Conservation (phyloP, 2,329 filamentous ascomycete genomes). For the Bipolaris zeicola region DNA sequence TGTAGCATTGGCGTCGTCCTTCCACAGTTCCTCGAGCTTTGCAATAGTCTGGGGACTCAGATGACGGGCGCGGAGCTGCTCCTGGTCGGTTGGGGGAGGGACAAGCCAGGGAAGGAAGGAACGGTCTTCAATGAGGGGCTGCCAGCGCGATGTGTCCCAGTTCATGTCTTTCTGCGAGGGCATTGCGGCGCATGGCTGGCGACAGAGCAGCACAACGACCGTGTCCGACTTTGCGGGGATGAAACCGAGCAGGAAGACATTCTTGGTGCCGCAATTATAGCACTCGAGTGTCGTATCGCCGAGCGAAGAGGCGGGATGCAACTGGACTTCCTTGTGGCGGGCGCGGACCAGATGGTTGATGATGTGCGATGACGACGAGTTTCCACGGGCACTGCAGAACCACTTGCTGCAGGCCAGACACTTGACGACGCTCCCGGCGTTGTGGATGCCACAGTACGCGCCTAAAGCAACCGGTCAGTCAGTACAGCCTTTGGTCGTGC, state of each 20-base stretch:
- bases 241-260: conserved; percentile 95
- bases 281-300: conserved; percentile 97
- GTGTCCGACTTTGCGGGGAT: conserved; percentile 99
- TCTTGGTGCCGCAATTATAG: conserved; percentile 99
- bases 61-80: conserved; percentile 93
- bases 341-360: conserved; percentile 97
- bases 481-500: background rate
- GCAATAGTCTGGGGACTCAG: conserved; percentile 93
- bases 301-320: conserved; percentile 89
- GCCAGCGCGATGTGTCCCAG: conserved; percentile 98
- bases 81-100: conserved; percentile 83
- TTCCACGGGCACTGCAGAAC: conserved; percentile 98
- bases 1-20: conserved; percentile 87
- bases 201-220: conserved; percentile 93
- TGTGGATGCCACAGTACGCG: conserved; percentile 97
- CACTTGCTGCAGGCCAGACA: conserved; percentile 95
- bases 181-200: conserved; percentile 92
- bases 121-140: conserved; percentile 94
- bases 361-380: conserved; percentile 95
- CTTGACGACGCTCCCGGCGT: conserved; percentile 92
- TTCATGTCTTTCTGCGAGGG: conserved; percentile 99
- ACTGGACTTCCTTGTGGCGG: conserved; percentile 96
- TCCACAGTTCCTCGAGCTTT: conserved; percentile 98
- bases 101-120: conserved; percentile 96
- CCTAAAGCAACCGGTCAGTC: conserved; percentile 7